These are phyloP conservation scores for Mycena leptocephala DNA, from an alignment of 768 basidiomycete genomes.

Conservation along the genomic window DNA sequence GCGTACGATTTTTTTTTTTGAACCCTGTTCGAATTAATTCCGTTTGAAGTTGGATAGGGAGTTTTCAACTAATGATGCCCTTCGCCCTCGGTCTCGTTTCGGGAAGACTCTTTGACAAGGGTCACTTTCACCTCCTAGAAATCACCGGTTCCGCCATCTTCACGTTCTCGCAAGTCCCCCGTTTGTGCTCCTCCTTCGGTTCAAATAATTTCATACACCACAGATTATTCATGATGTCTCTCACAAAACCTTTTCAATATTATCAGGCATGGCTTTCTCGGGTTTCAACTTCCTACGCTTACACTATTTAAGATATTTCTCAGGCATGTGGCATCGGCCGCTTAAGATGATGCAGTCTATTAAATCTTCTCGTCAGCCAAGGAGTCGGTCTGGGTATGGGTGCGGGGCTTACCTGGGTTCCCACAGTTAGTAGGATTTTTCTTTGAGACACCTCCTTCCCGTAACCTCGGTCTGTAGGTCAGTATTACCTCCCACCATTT, in stretches of 20 bases:
- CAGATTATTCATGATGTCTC: conserved; percentile 59
- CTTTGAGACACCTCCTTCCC: no score
- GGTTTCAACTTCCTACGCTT: background rate
- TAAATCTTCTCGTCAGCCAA: conserved; percentile 14
- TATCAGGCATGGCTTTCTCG: conserved; percentile 35
- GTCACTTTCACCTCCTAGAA: conserved; percentile 32
- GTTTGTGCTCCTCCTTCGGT: background rate
- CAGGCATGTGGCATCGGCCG: no score
- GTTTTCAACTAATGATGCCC: conserved; percentile 40
- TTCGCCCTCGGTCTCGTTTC: conserved; percentile 37
- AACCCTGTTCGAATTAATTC: no score
- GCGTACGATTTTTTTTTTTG: background rate
- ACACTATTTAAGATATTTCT: conserved; percentile 19
- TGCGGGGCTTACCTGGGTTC: conserved; percentile 56
- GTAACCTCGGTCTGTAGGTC: no score
- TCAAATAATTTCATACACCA: background rate
- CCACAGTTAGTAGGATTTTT: no score
- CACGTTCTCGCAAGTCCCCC: conserved; percentile 34
- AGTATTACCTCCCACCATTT: conserved; percentile 59
- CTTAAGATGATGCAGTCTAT: no score
- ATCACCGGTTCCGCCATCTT: conserved; percentile 34
- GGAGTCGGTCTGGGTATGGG: conserved; percentile 53
- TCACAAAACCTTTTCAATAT: conserved; percentile 52
- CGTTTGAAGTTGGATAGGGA: conserved; percentile 40
- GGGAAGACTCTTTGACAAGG: conserved; percentile 42